A percentile compares a stretch with the other conserved stretches of the same genome.
phyloP scores from a whole-genome alignment of 2,329 filamentous ascomycete species.

The Fusarium sororula region DNA sequence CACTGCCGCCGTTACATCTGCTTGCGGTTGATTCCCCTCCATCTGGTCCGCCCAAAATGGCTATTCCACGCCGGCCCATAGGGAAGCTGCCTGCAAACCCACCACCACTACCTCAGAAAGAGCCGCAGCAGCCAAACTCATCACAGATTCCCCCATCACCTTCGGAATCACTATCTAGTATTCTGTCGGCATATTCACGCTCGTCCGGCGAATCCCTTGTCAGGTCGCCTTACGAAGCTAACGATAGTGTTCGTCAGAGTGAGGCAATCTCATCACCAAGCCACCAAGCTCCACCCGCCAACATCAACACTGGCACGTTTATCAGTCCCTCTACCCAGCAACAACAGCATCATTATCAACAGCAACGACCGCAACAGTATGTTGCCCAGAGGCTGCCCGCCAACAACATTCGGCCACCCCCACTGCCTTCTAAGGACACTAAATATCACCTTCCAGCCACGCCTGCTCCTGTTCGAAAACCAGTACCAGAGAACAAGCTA shows the following conservation, averaged over 20 bases:
- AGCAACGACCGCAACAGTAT: conserved; percentile 34
- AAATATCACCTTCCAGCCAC: conserved; percentile 35
- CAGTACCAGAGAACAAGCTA: conserved; percentile 14
- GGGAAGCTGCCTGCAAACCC: conserved; percentile 31
- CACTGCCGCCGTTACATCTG: conserved; percentile 39
- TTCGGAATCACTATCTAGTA: conserved; percentile 61
- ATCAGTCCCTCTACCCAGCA: conserved; percentile 34
- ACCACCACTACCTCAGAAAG: conserved; percentile 23
- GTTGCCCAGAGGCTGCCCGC: conserved; percentile 26
- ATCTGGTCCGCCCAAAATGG: conserved; percentile 38
- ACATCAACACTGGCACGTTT: conserved; percentile 31
- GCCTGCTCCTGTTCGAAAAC: conserved; percentile 28
- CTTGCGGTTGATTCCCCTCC: conserved; percentile 29
- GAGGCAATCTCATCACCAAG: conserved; percentile 37
- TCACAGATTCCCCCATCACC: conserved; percentile 49
- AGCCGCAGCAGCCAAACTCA: conserved; percentile 21
- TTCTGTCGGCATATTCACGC: conserved; percentile 64
- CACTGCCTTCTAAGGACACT: conserved; percentile 43
- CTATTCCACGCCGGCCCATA: conserved; percentile 40
- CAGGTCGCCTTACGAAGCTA: conserved; percentile 52
- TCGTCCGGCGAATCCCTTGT: conserved; percentile 56
- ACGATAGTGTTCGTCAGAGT: conserved; percentile 31
- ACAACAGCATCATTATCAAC: conserved; percentile 24
- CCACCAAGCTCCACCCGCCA: conserved; percentile 39
- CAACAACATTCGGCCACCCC: conserved; percentile 27